phyloP scores from a whole-genome alignment of 2,329 filamentous ascomycete species.

The Diaporthe citri region DNA sequence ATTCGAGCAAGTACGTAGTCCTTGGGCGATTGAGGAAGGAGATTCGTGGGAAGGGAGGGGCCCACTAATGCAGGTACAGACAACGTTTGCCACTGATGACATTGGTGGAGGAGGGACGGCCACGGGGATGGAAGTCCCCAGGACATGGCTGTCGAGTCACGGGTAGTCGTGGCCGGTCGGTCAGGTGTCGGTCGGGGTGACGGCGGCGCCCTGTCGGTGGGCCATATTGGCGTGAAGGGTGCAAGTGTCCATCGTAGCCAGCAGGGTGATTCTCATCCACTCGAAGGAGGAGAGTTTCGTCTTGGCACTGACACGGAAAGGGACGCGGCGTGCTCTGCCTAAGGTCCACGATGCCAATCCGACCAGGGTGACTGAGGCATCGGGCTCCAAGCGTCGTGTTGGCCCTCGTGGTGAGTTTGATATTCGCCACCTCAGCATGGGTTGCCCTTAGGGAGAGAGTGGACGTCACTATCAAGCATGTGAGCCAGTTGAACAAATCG shows the following conservation, averaged over 20 bases:
- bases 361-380: slow-evolving; percentile 14
- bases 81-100: neutral
- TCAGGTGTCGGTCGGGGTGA: neutral
- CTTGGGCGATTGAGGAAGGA: neutral
- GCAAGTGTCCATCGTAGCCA: neutral
- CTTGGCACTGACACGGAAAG: neutral
- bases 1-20: neutral
- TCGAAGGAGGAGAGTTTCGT: neutral
- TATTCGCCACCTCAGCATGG: slow-evolving; percentile 2
- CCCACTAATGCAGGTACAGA: slow-evolving; percentile 26
- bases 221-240: neutral
- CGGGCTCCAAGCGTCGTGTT: neutral
- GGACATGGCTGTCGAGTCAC: neutral
- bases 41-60: neutral
- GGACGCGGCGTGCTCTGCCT: neutral
- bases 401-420: neutral
- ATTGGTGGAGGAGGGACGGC: neutral
- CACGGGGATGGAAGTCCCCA: neutral
- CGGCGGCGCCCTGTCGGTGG: neutral
- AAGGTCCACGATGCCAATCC: neutral
- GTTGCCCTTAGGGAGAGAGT: neutral
- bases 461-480: neutral
- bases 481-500: neutral
- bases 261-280: neutral
- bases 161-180: neutral